phyloP scores from a whole-genome alignment of 2,329 filamentous ascomycete species.

The Apiospora aurea region DNA sequence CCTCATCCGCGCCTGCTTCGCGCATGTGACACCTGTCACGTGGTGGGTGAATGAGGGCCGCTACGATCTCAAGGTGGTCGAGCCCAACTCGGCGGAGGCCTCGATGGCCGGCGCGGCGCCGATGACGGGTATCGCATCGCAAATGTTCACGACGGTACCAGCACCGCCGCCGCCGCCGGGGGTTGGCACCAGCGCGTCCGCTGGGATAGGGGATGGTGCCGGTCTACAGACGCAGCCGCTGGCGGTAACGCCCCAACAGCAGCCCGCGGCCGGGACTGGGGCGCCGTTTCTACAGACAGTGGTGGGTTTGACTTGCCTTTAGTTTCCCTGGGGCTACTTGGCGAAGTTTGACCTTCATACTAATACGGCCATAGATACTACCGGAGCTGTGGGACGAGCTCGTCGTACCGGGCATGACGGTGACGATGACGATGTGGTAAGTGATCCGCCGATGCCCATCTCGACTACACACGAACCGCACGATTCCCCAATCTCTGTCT shows the following conservation, averaged over 20 bases:
- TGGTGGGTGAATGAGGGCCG: slow-evolving; percentile 60
- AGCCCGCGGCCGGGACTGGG: neutral
- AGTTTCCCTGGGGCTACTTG: slow-evolving; percentile 32
- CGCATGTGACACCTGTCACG: slow-evolving; percentile 60
- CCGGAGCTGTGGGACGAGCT: slow-evolving; percentile 65
- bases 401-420: slow-evolving; percentile 59
- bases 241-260: neutral
- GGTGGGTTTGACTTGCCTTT: slow-evolving; percentile 22
- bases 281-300: slow-evolving; percentile 25
- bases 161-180: neutral
- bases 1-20: slow-evolving; percentile 62
- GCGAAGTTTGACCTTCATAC: too few relatives aligned
- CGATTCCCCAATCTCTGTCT: neutral
- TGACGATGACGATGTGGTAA: slow-evolving; percentile 64
- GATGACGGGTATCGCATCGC: neutral
- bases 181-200: neutral
- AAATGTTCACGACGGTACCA: neutral
- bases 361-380: slow-evolving; percentile 54
- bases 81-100: neutral
- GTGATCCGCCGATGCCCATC: neutral
- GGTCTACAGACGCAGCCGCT: neutral
- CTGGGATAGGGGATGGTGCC: neutral
- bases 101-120: neutral
- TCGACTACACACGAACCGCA: too few relatives aligned
- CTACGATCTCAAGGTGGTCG: slow-evolving; percentile 60